A percentile compares a stretch with the other conserved stretches of the same genome.
These are phyloP conservation scores for Xylariaceae sp. DNA, from an alignment of 2,329 filamentous ascomycete genomes.

Conservation along the genomic window DNA sequence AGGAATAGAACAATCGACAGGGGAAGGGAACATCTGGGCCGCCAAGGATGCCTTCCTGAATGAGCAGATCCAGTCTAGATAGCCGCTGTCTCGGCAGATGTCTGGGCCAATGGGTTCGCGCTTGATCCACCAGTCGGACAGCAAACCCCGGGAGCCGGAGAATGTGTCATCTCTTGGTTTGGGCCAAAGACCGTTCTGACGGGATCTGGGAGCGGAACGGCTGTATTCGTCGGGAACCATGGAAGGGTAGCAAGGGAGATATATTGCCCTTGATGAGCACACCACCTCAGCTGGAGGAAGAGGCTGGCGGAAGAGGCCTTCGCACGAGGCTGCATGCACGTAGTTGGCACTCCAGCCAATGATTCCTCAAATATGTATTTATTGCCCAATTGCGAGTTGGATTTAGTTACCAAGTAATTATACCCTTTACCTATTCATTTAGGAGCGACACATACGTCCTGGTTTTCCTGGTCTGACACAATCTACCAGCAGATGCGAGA, in stretches of 20 bases:
- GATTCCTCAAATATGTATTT: too few relatives aligned
- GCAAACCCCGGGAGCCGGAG: neutral
- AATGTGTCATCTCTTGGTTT: constrained; percentile 5
- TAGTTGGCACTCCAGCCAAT: too few relatives aligned
- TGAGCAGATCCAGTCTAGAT: neutral
- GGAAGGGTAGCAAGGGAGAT: neutral
- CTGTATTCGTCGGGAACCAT: neutral
- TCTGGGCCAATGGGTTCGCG: neutral
- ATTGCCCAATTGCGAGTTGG: too few relatives aligned
- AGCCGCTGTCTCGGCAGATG: constrained; percentile 1
- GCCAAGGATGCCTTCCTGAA: neutral
- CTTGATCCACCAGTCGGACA: neutral
- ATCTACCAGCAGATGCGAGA: too few relatives aligned
- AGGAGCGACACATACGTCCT: too few relatives aligned
- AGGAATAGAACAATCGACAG: neutral
- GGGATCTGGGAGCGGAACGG: neutral
- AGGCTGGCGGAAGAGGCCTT: neutral
- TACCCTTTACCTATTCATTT: too few relatives aligned
- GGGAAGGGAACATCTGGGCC: neutral
- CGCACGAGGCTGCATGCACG: too few relatives aligned
- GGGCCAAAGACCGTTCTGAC: neutral
- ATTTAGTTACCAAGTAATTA: too few relatives aligned
- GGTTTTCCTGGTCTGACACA: too few relatives aligned
- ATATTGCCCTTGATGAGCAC: neutral
- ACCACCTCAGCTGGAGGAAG: neutral